Evolutionary conservation across 768 basidiomycete species (phyloP).

Genomic region (Paxillus ammoniavirescens): DNA sequence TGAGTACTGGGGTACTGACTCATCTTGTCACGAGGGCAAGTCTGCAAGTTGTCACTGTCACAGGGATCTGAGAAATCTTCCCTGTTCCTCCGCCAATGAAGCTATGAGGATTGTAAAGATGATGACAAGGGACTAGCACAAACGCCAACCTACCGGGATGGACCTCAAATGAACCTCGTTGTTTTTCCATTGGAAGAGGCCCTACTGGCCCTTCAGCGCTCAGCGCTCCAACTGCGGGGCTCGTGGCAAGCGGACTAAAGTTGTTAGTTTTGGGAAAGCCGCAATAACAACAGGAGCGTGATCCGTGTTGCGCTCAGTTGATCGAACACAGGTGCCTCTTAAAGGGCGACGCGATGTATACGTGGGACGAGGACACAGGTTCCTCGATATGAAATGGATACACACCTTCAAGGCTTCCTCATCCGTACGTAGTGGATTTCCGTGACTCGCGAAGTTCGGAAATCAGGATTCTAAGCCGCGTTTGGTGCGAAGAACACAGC

Average conservation of each 20-base stretch:
- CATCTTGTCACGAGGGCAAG: too few species aligned
- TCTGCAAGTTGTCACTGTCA: too few species aligned
- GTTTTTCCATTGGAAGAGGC: neutral
- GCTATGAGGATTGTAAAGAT: neutral
- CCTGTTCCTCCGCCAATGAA: neutral
- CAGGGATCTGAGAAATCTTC: too few species aligned
- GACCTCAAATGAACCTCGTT: too few species aligned
- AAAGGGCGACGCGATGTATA: neutral
- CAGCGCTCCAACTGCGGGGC: neutral
- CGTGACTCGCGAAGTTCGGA: neutral
- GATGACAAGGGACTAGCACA: neutral
- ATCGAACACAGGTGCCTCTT: neutral
- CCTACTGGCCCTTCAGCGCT: too few species aligned
- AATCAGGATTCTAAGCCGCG: neutral
- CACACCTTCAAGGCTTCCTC: too few species aligned
- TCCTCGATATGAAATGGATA: neutral
- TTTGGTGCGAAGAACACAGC: neutral
- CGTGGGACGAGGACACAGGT: neutral
- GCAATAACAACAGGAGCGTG: neutral
- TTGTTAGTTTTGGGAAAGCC: neutral
- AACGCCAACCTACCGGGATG: neutral
- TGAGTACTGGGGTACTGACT: too few species aligned
- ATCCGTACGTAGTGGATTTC: neutral
- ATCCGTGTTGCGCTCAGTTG: neutral
- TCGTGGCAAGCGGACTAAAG: neutral